phyloP scores from a whole-genome alignment of 2,329 filamentous ascomycete species.

The Cordyceps militaris region DNA sequence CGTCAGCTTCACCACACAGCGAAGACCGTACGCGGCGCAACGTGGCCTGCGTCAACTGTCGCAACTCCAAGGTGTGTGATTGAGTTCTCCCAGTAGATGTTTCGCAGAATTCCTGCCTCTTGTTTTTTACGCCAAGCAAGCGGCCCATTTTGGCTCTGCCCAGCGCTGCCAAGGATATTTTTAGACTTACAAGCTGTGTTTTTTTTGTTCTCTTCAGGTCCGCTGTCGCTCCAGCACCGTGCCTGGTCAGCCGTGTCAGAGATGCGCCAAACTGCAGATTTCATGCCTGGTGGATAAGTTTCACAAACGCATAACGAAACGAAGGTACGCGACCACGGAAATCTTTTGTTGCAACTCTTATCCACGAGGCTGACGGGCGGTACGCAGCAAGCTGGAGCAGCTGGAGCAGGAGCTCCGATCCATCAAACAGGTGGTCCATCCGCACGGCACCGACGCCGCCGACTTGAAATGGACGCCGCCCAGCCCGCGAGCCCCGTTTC shows the following conservation, averaged over 20 bases:
- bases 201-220: conserved; percentile 26
- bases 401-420: conserved; percentile 47
- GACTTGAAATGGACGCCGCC: conserved; percentile 23
- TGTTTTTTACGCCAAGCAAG: not conserved
- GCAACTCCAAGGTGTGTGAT: conserved; percentile 32
- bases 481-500: conserved; percentile 21
- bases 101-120: not conserved
- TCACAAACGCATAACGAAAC: conserved; percentile 39
- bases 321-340: conserved; percentile 28
- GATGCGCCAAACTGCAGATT: conserved; percentile 37
- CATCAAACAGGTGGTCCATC: conserved; percentile 45
- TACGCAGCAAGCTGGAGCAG: conserved; percentile 45
- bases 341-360: not conserved
- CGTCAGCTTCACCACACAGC: conserved; percentile 17
- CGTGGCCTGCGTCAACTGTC: conserved; percentile 32
- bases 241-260: conserved; percentile 35
- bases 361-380: not conserved
- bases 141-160: not conserved
- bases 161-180: conserved; percentile 3
- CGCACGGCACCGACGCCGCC: conserved; percentile 15
- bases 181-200: conserved; percentile 12
- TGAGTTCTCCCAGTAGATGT: not conserved
- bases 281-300: conserved; percentile 40
- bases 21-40: conserved; percentile 30
- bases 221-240: conserved; percentile 35